phyloP scores from a whole-genome alignment of 768 basidiomycete genomes.

The Mycena metata region DNA sequence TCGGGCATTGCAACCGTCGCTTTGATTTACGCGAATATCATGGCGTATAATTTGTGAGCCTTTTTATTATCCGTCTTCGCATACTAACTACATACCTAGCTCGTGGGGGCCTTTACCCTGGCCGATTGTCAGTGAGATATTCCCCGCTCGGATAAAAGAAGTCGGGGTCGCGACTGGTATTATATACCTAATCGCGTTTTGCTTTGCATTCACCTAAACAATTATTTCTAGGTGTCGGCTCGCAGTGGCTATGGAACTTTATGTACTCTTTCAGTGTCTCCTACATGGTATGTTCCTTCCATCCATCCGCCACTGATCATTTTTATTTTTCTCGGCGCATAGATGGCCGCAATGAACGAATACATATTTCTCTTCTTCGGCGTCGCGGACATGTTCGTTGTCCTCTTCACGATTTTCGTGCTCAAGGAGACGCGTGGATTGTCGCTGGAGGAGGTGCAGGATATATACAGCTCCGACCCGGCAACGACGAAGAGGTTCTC shows the following conservation, averaged over 20 bases:
- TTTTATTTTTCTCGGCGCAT: background rate
- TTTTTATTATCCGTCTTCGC: background rate
- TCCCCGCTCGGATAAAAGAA: slow-evolving; percentile 24
- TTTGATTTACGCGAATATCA: slow-evolving; percentile 20
- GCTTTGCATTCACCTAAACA: background rate
- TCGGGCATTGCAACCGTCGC: slow-evolving; percentile 13
- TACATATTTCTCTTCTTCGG: slow-evolving; percentile 29
- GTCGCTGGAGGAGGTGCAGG: slow-evolving; percentile 24
- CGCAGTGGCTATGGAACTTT: slow-evolving; percentile 25
- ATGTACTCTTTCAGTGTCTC: slow-evolving; percentile 30
- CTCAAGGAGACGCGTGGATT: slow-evolving; percentile 26
- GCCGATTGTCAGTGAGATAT: slow-evolving; percentile 24
- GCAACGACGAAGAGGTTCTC: too few relatives aligned
- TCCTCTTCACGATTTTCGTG: slow-evolving; percentile 22
- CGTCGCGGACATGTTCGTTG: slow-evolving; percentile 19
- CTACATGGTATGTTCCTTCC: slow-evolving; percentile 22
- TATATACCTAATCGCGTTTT: background rate
- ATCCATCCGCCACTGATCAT: too few relatives aligned
- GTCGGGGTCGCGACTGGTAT: slow-evolving; percentile 15
- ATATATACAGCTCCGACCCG: slow-evolving; percentile 1
- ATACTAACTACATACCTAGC: background rate
- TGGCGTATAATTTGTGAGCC: slow-evolving; percentile 25
- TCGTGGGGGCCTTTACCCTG: slow-evolving; percentile 25
- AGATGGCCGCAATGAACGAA: slow-evolving; percentile 25
- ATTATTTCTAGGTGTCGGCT: slow-evolving; percentile 9